Evolutionary conservation across 2,329 filamentous ascomycete genomes (phyloP).

Genomic region (Pseudonectria foliicola): DNA sequence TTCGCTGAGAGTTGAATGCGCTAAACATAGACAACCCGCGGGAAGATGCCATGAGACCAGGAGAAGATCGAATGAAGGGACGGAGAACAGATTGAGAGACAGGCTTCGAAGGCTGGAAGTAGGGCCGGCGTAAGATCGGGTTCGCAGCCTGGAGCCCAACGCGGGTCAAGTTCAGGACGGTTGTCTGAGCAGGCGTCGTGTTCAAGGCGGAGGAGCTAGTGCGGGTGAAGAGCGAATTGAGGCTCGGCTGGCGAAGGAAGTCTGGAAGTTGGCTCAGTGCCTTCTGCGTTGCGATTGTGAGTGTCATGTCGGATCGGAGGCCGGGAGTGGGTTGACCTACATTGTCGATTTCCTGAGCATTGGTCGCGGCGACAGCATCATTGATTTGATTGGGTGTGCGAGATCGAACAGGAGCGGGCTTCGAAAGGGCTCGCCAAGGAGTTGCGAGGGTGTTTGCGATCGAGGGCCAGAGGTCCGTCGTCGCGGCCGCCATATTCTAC

Average conservation of each 20-base stretch:
- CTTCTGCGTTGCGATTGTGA: slow-evolving; percentile 11
- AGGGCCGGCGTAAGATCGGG: slow-evolving; percentile 20
- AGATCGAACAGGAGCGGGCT: slow-evolving; percentile 7
- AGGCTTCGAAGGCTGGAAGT: slow-evolving; percentile 16
- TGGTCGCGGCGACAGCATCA: slow-evolving; percentile 7
- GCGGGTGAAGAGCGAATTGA: slow-evolving; percentile 5
- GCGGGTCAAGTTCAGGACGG: slow-evolving; percentile 18
- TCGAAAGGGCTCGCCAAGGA: slow-evolving; percentile 24
- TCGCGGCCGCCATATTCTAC: slow-evolving; percentile 36
- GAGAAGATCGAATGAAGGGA: slow-evolving; percentile 18
- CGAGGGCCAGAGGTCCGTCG: slow-evolving; percentile 40
- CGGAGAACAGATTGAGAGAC: slow-evolving; percentile 15
- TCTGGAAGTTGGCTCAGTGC: slow-evolving; percentile 18
- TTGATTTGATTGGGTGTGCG: slow-evolving; percentile 1
- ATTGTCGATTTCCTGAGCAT: slow-evolving; percentile 3
- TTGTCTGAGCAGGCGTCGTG: slow-evolving; percentile 10
- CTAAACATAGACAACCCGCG: slow-evolving; percentile 14
- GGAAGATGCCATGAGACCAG: slow-evolving; percentile 13
- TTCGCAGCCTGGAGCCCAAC: slow-evolving; percentile 25
- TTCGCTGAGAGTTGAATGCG: slow-evolving; percentile 16
- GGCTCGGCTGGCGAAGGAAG: slow-evolving; percentile 19
- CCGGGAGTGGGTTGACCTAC: not conserved
- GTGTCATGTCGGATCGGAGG: not conserved
- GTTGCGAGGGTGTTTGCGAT: slow-evolving; percentile 33
- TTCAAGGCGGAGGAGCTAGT: slow-evolving; percentile 5